Conservation (phyloP, 768 basidiomycete genomes). For the Russula sp. region DNA sequence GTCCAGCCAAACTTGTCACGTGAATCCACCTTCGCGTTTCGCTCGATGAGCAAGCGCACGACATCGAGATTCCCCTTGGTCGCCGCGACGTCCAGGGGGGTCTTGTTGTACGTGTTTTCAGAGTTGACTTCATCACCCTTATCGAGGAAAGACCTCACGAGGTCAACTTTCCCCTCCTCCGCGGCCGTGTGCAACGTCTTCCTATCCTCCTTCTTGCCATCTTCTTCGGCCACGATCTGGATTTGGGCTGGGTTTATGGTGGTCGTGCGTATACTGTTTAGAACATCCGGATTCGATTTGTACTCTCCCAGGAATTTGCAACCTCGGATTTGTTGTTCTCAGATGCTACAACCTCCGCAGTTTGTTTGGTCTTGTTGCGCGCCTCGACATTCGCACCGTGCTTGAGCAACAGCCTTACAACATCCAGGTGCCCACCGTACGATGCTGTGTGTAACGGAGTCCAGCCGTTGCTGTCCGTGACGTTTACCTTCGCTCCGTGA, state of each 20-base stretch:
- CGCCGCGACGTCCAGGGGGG: constrained; percentile 5
- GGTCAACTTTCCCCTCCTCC: background rate
- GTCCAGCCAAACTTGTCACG: background rate
- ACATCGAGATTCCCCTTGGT: constrained; percentile 2
- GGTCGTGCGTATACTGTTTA: background rate
- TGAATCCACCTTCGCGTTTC: constrained; percentile 2
- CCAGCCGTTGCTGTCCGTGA: background rate
- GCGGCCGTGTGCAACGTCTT: background rate
- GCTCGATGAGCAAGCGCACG: background rate
- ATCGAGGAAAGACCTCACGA: constrained; percentile 1
- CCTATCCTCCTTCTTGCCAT: too few relatives aligned
- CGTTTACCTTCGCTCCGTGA: constrained; percentile 8
- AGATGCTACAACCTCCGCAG: background rate
- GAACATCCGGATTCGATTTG: background rate
- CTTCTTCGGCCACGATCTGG: background rate
- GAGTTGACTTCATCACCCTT: background rate
- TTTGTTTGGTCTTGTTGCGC: background rate
- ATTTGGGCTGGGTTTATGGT: background rate
- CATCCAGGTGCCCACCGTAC: background rate
- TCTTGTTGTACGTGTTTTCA: background rate
- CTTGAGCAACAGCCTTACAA: background rate
- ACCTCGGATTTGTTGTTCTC: background rate
- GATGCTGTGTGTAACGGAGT: constrained; percentile 18
- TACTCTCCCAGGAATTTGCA: constrained; percentile 2
- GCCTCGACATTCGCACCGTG: constrained; percentile 1